Base-by-base conservation (phyloP, 2,329 filamentous ascomycete genomes). In the Elsinoe perseae region DNA sequence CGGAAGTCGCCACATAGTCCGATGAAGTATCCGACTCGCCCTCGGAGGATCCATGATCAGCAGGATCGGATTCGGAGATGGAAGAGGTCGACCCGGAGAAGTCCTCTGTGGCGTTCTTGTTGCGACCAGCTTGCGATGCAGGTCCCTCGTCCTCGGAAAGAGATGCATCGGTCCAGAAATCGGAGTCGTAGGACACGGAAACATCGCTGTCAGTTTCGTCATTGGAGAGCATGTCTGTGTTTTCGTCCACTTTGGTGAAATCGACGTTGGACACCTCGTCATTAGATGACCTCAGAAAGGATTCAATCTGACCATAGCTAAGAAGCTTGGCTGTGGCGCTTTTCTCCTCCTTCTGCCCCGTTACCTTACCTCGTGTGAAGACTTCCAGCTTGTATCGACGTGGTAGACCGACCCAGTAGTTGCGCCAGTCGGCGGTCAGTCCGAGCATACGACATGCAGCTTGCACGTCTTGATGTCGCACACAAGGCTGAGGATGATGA, bases 401-500 rank as follows among this genome's bases (percentile, higher is more conserved):
- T 1, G 81, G 73, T 5, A 76, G 69, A 2, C 67, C 69, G 10
- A 72, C 66, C 79, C 83, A 84, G 56, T 78, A 80, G 2, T 75
- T 66, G 18, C 69, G 67, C 5, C 70, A 69, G 57, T 78, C 68
- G 2, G 63, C 63, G 36, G 74, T 70, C 68, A 85, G 69, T 4
- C 75, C 73, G 3, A 86, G 66, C 1, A 82, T 69, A 9, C 79
- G 72, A 12, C 81, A 63, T 18, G 83, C 81, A 10, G 80, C 72
- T 30, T 68, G 65, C 0, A 85, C 79, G 65, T 84, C 81, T 54
- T 44, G 27, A 16, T 56, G 25, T 23, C 53, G 21, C 12, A 69
- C 32, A 65, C 68, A 2, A 58, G 61, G 59, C 6, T 57, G 48
- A 4, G 66, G 56, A 58, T 64, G 64, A 58, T 64, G 55, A 25